Base-by-base conservation (phyloP, 1,284 basidiomycete genomes). In the Papiliotrema laurentii region DNA sequence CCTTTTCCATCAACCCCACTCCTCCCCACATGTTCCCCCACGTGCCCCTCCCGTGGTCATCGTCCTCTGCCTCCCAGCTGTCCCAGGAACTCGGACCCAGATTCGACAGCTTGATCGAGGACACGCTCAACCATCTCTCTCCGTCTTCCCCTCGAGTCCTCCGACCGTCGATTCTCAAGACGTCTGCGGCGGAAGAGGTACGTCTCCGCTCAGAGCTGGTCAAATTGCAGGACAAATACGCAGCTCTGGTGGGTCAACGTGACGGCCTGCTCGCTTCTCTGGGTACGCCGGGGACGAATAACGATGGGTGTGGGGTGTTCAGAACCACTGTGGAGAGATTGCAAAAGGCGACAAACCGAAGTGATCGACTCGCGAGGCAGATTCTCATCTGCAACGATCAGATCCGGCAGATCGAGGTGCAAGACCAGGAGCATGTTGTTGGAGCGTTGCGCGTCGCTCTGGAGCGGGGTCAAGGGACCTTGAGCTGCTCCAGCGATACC, bases 331-430 rank as follows among this genome's bases (percentile, higher is more conserved):
- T 50, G 2, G 47, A 53, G 18, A 48, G 26, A 1, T 26, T 59
- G 7, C 38, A 33, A 3, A 55, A 55, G 48, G 41, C 38, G 5
- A 37, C 43, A 1, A 30, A 26, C 19, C 49, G 53, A 28, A 54
- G 54, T 22, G 58, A 63, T 51, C 51, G 60, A 25, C 38, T 63
- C 4, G 50, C 51, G n/a, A 48, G 58, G 22, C 60, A 63, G 53
- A 44, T 63, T 13, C 54, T 53, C 33, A 57, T 63, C 28, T 60
- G 60, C 41, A 60, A 60, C 26, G 60, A 63, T 37, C 60, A 63
- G 43, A 55, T 63, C 27, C 40, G 54, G 35, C 60, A 63, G 41
- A 63, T 63, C 14, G 52, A 60, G 47, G 31, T 54, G 18, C 49
- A 56, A 37, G 38, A 44, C 16, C 43, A 43, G 35, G 54, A 59